Evolutionary conservation across 129 eudicot species (phyloP).

Genomic region (Cynara cardunculus): DNA sequence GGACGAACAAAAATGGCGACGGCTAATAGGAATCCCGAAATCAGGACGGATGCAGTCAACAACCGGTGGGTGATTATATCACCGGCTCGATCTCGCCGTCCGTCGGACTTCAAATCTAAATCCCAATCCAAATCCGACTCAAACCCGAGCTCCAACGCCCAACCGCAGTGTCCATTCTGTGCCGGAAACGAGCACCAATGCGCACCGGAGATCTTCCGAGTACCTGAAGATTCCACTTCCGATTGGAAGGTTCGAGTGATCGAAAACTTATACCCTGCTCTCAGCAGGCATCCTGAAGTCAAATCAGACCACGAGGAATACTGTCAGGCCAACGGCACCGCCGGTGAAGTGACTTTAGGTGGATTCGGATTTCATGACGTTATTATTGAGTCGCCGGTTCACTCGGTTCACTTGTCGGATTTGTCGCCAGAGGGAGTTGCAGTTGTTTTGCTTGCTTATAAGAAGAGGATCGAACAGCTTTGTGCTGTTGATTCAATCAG

Average conservation of each 20-base stretch:
- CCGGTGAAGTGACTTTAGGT: slow-evolving; percentile 23
- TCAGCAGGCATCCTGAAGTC: slow-evolving; percentile 44
- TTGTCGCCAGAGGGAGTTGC: slow-evolving; percentile 48
- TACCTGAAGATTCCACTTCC: slow-evolving; percentile 43
- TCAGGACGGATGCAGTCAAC: slow-evolving; percentile 71
- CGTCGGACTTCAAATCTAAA: slow-evolving; percentile 88
- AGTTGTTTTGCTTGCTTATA: slow-evolving; percentile 73
- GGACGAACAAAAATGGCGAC: slow-evolving; percentile 23
- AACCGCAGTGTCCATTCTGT: slow-evolving; percentile 69
- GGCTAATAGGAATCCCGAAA: slow-evolving; percentile 47
- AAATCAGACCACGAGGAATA: not conserved
- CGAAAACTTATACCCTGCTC: slow-evolving; percentile 83
- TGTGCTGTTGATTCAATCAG: slow-evolving; percentile 32
- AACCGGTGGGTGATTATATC: slow-evolving; percentile 80
- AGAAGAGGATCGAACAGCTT: slow-evolving; percentile 66
- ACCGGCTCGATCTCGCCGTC: slow-evolving; percentile 88
- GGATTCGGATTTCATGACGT: slow-evolving; percentile 97
- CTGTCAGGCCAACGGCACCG: not conserved
- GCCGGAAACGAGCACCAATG: slow-evolving; percentile 86
- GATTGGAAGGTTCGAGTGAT: slow-evolving; percentile 81
- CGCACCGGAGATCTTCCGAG: slow-evolving; percentile 91
- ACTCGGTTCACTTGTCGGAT: slow-evolving; percentile 64
- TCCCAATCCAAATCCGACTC: slow-evolving; percentile 46
- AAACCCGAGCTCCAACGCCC: slow-evolving; percentile 24
- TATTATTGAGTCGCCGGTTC: slow-evolving; percentile 78